Evolutionary conservation across 257 asterid species (phyloP).

Genomic region (Datura wrightii): DNA sequence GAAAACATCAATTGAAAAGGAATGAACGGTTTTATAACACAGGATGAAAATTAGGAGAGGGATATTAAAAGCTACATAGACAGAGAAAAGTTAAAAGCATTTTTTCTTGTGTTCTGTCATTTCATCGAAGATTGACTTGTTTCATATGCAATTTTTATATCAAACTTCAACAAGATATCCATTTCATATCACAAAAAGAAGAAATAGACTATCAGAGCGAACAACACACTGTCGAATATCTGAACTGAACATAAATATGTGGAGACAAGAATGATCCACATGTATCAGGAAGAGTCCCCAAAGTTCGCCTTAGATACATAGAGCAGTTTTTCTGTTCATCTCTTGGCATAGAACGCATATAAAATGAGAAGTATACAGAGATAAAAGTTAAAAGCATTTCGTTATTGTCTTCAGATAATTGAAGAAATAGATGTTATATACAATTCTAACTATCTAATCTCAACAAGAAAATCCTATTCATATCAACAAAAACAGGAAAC

Average conservation of each 20-base stretch:
- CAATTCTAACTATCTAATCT: background rate
- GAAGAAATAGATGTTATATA: background rate
- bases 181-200: conserved; percentile 2
- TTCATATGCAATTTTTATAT: background rate
- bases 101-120: background rate
- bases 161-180: conserved; percentile 23
- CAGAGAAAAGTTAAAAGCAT: background rate
- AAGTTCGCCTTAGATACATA: background rate
- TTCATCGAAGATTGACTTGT: background rate
- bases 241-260: background rate
- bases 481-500: background rate
- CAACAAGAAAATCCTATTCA: background rate
- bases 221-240: background rate
- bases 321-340: background rate
- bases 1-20: conserved; percentile 3
- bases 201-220: background rate
- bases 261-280: conserved; percentile 20
- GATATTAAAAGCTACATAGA: background rate
- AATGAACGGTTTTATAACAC: background rate
- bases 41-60: background rate
- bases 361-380: background rate
- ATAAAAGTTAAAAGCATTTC: background rate
- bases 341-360: conserved; percentile 20
- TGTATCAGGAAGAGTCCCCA: background rate
- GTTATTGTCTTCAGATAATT: background rate